These are phyloP conservation scores for Parsonsia alboflavescens DNA, from an alignment of 257 asterid species.

Conservation along the genomic window DNA sequence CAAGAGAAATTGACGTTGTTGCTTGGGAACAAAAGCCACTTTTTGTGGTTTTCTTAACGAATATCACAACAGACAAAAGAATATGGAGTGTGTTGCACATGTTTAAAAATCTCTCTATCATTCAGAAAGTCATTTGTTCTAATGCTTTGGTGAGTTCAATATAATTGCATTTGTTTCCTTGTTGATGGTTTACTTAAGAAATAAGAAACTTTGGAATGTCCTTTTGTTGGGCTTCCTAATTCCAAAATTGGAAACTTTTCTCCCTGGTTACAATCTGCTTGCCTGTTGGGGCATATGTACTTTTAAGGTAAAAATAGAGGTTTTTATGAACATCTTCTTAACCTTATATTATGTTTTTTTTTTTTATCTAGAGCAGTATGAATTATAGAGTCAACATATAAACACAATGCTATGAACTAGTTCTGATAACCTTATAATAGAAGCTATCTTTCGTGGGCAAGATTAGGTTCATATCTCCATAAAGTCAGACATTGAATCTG, in stretches of 20 bases:
- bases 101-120: slow-evolving; percentile 29
- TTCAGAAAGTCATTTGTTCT: slow-evolving; percentile 29
- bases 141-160: slow-evolving; percentile 29
- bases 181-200: not conserved
- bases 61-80: slow-evolving; percentile 30
- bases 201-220: not conserved
- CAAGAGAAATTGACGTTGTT: slow-evolving; percentile 7
- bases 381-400: not conserved
- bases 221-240: not conserved
- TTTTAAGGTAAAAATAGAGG: no score
- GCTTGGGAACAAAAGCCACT: slow-evolving; percentile 7
- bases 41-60: slow-evolving; percentile 39
- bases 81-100: slow-evolving; percentile 43
- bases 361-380: not conserved
- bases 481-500: not conserved
- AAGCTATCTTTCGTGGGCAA: not conserved
- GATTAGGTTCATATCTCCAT: not conserved
- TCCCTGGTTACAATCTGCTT: no score
- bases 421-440: not conserved
- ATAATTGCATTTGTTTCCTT: not conserved
- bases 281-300: not conserved
- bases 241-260: not conserved
- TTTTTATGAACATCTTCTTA: no score
- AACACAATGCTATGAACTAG: not conserved
- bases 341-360: not conserved